A percentile compares a stretch with the other conserved stretches of the same genome.
Evolutionary conservation across 768 basidiomycete species (phyloP).

Genomic region (Podaxis rugospora): DNA sequence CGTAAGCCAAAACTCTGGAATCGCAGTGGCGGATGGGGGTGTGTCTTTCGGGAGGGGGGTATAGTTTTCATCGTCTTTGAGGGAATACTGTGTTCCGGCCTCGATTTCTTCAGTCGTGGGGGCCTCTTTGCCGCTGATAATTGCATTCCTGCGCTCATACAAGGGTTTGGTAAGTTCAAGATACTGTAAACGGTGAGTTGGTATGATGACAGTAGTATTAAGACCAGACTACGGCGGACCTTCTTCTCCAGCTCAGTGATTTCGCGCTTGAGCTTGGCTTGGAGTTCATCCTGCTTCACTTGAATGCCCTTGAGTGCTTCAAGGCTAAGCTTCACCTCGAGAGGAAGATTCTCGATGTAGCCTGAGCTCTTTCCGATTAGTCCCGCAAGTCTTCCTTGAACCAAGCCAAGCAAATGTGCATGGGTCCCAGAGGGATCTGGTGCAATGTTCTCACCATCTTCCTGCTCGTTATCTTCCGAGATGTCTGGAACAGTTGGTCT

Average conservation of each 20-base stretch:
- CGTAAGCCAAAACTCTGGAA: conserved; percentile 98
- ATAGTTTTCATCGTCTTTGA: conserved; percentile 61
- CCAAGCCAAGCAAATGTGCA: conserved; percentile 76
- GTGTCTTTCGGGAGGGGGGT: conserved; percentile 52
- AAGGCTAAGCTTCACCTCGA: conserved; percentile 76
- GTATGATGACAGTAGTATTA: conserved; percentile 4
- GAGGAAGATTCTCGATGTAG: conserved; percentile 87
- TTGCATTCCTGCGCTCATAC: conserved; percentile 79
- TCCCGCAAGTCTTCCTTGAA: conserved; percentile 80
- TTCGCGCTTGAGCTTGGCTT: conserved; percentile 93
- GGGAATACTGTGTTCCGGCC: conserved; percentile 66
- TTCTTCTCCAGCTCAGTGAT: conserved; percentile 96
- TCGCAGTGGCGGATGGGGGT: conserved; percentile 41
- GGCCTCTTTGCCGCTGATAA: conserved; percentile 73
- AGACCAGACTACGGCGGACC: conserved; percentile 39
- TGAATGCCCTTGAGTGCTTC: conserved; percentile 95
- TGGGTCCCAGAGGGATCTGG: conserved; percentile 37
- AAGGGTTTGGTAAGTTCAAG: conserved; percentile 75
- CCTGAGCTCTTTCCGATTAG: conserved; percentile 91
- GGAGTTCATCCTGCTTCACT: conserved; percentile 84
- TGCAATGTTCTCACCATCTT: conserved; percentile 42
- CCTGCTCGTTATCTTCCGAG: conserved; percentile 73
- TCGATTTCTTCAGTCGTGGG: conserved; percentile 81
- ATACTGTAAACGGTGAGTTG: conserved; percentile 42
- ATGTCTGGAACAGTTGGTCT: conserved; percentile 89